Evolutionary conservation across 352 stramenopile species (phyloP).

Genomic region (Phytophthora pseudosyringae): DNA sequence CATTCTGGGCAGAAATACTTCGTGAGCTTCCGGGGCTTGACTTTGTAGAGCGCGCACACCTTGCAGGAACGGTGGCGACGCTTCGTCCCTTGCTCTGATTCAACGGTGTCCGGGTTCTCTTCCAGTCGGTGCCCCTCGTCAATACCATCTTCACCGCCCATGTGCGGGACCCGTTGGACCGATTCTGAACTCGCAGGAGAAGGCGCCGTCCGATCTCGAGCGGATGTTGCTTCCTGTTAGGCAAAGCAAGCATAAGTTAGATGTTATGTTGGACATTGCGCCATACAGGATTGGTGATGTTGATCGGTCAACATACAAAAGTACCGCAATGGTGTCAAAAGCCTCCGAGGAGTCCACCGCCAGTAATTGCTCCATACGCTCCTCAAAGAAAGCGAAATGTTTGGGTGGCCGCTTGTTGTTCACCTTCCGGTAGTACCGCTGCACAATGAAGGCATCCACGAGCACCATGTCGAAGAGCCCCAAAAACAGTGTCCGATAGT

Average conservation of each 20-base stretch:
- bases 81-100: neutral
- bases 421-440: slow-evolving; percentile 1
- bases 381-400: slow-evolving; percentile 1
- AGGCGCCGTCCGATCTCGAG: neutral
- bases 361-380: slow-evolving; percentile 8
- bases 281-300: neutral
- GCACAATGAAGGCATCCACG: slow-evolving; percentile 16
- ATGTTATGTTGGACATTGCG: neutral
- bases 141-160: neutral
- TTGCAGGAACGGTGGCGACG: neutral
- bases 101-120: slow-evolving; percentile 2
- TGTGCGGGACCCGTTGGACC: neutral
- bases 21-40: no score
- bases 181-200: neutral
- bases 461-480: no score
- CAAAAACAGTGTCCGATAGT: no score
- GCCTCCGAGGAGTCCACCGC: neutral
- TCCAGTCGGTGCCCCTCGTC: neutral
- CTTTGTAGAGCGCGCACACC: no score
- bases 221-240: neutral
- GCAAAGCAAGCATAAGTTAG: slow-evolving; percentile 2
- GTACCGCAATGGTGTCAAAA: neutral
- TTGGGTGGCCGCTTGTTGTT: slow-evolving; percentile 8
- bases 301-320: neutral
- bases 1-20: neutral